These are phyloP conservation scores for Emergomyces africanus DNA, from an alignment of 2,329 filamentous ascomycete species.

Conservation along the genomic window DNA sequence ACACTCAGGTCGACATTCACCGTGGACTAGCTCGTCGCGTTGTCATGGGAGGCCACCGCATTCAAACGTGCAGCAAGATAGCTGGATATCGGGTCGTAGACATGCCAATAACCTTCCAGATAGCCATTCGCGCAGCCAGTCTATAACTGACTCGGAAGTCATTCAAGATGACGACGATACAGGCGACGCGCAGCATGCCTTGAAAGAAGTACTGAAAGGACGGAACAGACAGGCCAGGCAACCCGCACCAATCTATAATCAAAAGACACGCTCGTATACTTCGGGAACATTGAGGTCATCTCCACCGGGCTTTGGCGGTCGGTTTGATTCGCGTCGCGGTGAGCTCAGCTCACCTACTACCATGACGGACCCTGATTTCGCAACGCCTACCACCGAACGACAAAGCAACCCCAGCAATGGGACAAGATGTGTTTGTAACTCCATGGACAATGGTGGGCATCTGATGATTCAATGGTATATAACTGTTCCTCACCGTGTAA, in stretches of 20 bases:
- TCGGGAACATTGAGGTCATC: constrained; percentile 28
- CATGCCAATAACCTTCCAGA: constrained; percentile 14
- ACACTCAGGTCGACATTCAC: constrained; percentile 29
- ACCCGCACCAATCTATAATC: constrained; percentile 17
- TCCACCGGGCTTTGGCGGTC: constrained; percentile 26
- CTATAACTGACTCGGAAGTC: constrained; percentile 14
- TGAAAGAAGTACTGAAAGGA: constrained; percentile 32
- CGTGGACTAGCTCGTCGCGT: constrained; percentile 26
- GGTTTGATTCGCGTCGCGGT: constrained; percentile 25
- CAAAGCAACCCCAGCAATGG: constrained; percentile 39
- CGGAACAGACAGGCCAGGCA: constrained; percentile 14
- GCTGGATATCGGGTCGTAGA: constrained; percentile 24
- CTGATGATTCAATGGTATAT: constrained; percentile 47
- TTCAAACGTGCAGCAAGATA: constrained; percentile 14
- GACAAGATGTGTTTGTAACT: constrained; percentile 47
- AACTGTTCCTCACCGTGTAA: neutral
- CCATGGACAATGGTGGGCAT: constrained; percentile 40
- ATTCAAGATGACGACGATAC: constrained; percentile 15
- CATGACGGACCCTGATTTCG: constrained; percentile 37
- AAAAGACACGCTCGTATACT: constrained; percentile 18
- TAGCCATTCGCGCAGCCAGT: constrained; percentile 12
- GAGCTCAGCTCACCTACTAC: constrained; percentile 39
- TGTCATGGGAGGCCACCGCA: constrained; percentile 16
- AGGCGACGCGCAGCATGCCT: constrained; percentile 34
- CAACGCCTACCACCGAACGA: constrained; percentile 41